These are phyloP conservation scores for Penicillium bovifimosum DNA, from an alignment of 495 filamentous ascomycete species.

Conservation along the genomic window DNA sequence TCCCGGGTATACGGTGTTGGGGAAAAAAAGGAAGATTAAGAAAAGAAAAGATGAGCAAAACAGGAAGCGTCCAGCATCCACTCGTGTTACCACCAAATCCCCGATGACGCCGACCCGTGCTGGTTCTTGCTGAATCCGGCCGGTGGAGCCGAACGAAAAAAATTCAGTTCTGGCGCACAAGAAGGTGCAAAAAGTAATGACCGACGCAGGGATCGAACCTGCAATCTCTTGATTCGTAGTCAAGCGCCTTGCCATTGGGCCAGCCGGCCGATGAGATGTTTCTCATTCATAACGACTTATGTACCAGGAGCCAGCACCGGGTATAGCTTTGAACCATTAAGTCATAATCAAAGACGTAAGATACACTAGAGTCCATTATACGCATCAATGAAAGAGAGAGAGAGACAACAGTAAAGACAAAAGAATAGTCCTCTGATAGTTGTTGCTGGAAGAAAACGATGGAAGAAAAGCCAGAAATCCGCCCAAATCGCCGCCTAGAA, in stretches of 20 bases:
- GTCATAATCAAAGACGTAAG: not conserved
- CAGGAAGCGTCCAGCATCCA: not conserved
- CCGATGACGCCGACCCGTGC: not conserved
- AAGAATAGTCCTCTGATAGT: not conserved
- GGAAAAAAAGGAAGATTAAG: too few relatives aligned
- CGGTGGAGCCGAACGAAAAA: conserved; percentile 5
- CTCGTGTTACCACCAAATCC: not conserved
- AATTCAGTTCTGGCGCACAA: not conserved
- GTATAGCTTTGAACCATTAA: not conserved
- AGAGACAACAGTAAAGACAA: not conserved
- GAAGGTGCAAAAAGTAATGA: conserved; percentile 14
- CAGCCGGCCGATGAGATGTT: conserved; percentile 33
- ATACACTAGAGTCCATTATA: not conserved
- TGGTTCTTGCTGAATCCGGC: not conserved
- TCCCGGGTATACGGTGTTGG: not conserved
- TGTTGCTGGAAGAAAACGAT: not conserved
- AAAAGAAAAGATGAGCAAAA: too few relatives aligned
- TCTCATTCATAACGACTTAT: not conserved
- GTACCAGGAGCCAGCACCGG: not conserved
- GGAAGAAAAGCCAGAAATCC: not conserved
- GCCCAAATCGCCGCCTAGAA: not conserved
- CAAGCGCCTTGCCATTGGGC: conserved; percentile 68
- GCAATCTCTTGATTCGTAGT: conserved; percentile 64
- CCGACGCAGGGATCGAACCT: conserved; percentile 40
- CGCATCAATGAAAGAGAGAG: not conserved